Evolutionary conservation across 176 grass and related monocot genomes (phyloP), one percentile per base, ranked within the genome.

Genomic region (Elymus sibiricus): DNA sequence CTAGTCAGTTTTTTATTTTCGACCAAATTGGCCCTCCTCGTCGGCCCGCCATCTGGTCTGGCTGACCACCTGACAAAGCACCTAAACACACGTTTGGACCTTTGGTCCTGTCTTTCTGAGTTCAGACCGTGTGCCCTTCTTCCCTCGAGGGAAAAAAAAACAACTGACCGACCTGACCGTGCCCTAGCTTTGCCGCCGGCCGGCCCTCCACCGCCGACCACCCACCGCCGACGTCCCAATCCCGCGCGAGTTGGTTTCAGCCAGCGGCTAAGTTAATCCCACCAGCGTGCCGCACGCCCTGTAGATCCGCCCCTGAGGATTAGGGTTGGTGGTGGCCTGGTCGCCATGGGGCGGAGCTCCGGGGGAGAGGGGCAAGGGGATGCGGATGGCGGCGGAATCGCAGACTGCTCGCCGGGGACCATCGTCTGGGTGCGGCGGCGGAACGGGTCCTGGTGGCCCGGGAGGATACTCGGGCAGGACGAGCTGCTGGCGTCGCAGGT

Each of bases 401-500:
- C 46, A 71, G 91, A 95, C 74, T 92, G 86, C 72, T 89, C 88
- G 25, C 86, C 92, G 61, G 94, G 94, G 77, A 93, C 87, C 49
- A 95, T 95, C 79, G 91, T 95, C 34, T 95, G 94, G 94, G 94
- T 95, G 59, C 86, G 91, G 32, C 87, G 94, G 29, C 81, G 94
- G 77, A 95, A 95, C 72, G 94, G 94, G n/a, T 95, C 94, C 1
- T 95, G 94, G 94, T 95, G 94, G 94, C 94, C 94, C 0, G 94
- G 94, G 60, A 81, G 94, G 89, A 95, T 95, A 79, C 89, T 95
- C 14, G 89, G 94, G 4, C 81, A 87, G 9, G 91, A 91, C 64
- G 94, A 95, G 60, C 88, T 95, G 11, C 87, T 91, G 81, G 87
- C 83, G 80, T 95, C 94, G 46, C 94, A 95, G 65, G 78, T 93